Percentiles rank a stretch among this genome's conserved stretches.
Evolutionary conservation across 495 filamentous ascomycete species (phyloP).

Genomic region (Jackrogersella multiformis): DNA sequence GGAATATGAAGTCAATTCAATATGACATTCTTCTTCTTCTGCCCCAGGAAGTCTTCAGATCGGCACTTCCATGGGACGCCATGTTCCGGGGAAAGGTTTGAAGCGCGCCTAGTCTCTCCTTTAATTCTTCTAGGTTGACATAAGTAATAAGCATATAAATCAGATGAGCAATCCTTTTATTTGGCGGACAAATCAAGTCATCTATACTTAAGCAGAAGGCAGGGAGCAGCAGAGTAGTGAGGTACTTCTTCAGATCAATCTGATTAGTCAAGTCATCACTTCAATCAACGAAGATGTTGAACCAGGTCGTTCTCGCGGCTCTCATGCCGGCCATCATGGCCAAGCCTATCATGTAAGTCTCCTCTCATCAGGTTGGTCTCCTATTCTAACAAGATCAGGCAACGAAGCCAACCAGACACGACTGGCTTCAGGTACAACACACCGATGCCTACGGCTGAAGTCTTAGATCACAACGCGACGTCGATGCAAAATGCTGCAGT

Average conservation of each 20-base stretch:
- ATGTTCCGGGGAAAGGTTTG: constrained; percentile 12
- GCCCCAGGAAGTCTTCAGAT: constrained; percentile 8
- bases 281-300: constrained; percentile 29
- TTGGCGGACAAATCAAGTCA: not conserved
- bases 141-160: constrained; percentile 23
- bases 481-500: not conserved
- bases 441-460: not conserved
- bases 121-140: constrained; percentile 7
- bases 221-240: constrained; percentile 13
- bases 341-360: constrained; percentile 32
- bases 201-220: not conserved
- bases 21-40: constrained; percentile 29
- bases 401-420: not conserved
- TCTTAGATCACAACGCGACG: not conserved
- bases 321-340: constrained; percentile 37
- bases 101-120: constrained; percentile 21
- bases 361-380: not conserved
- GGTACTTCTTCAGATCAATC: constrained; percentile 4
- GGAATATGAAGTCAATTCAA: constrained; percentile 1
- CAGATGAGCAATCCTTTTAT: constrained; percentile 1
- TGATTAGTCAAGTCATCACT: not conserved
- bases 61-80: constrained; percentile 1
- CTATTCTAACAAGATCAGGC: constrained; percentile 16
- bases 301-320: constrained; percentile 27
- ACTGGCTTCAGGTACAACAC: not conserved